Conservation (phyloP, 2,329 filamentous ascomycete species). For the Neonectria coccinea region DNA sequence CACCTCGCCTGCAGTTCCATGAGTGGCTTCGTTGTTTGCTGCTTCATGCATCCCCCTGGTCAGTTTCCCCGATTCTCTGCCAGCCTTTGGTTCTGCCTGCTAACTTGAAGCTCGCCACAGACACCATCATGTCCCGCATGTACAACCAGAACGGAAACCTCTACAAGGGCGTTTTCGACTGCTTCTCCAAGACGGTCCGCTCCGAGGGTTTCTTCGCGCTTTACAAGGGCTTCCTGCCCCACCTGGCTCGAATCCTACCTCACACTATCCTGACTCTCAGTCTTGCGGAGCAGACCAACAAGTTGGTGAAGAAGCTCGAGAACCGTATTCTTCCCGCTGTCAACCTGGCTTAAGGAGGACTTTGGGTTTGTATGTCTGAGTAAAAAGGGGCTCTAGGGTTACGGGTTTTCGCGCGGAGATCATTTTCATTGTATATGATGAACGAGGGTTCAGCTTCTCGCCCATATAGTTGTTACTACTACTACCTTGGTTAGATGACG, state of each 20-base stretch:
- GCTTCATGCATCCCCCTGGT: constrained; percentile 97
- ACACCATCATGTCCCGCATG: constrained; percentile 98
- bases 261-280: constrained; percentile 95
- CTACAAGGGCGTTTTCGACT: constrained; percentile 95
- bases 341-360: constrained; percentile 41
- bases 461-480: constrained; percentile 29
- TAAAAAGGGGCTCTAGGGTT: constrained; percentile 7
- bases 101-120: constrained; percentile 53
- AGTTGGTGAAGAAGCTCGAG: constrained; percentile 86
- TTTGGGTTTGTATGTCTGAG: background rate
- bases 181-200: constrained; percentile 87
- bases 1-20: constrained; percentile 90
- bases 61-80: constrained; percentile 45
- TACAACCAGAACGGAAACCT: constrained; percentile 99
- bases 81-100: background rate
- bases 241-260: constrained; percentile 91
- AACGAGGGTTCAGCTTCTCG: constrained; percentile 18
- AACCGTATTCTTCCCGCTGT: constrained; percentile 61
- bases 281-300: constrained; percentile 96
- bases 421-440: constrained; percentile 33
- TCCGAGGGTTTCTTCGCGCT: constrained; percentile 93
- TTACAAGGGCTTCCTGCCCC: constrained; percentile 97
- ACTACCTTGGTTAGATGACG: constrained; percentile 32
- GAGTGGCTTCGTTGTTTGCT: constrained; percentile 96
- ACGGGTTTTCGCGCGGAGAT: constrained; percentile 19